Percentiles rank a stretch among this genome's conserved stretches.
These are phyloP conservation scores for Pleurotus ostreatus DNA, from an alignment of 768 basidiomycete genomes.

Conservation along the genomic window DNA sequence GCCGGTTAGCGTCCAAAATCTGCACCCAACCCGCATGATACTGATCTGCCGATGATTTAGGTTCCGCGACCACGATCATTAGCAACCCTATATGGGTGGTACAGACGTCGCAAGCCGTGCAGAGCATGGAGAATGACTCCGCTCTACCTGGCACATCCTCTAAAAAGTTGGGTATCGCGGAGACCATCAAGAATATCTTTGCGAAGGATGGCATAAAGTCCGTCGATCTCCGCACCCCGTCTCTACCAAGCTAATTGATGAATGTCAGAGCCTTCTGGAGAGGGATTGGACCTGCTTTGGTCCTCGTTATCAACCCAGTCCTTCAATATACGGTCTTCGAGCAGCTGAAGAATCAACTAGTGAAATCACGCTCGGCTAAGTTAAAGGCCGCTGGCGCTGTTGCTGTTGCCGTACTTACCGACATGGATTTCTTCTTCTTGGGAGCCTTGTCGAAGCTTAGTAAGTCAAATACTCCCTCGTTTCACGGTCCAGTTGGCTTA, in stretches of 20 bases:
- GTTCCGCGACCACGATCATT: conserved; percentile 82
- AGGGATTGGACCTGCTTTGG: conserved; percentile 78
- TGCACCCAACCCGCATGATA: neutral
- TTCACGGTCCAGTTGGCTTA: neutral
- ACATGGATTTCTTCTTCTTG: conserved; percentile 92
- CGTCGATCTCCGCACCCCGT: conserved; percentile 37
- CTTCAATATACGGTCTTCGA: conserved; percentile 27
- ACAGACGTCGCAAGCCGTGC: conserved; percentile 84
- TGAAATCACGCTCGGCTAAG: conserved; percentile 1
- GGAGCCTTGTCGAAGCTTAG: conserved; percentile 91
- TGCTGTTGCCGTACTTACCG: conserved; percentile 55
- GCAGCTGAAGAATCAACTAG: neutral
- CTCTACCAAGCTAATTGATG: neutral
- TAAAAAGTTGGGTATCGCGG: conserved; percentile 59
- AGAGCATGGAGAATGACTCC: conserved; percentile 37
- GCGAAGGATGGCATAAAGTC: conserved; percentile 70
- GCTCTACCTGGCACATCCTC: conserved; percentile 14
- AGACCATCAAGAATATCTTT: conserved; percentile 81
- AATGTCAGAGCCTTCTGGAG: conserved; percentile 19
- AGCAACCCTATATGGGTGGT: conserved; percentile 98
- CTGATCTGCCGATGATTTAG: conserved; percentile 32
- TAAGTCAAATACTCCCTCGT: conserved; percentile 24
- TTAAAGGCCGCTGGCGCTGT: conserved; percentile 14
- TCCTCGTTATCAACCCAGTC: conserved; percentile 78
- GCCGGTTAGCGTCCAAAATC: conserved; percentile 51